Evolutionary conservation across 192 early-diverging fungal genomes (phyloP).

Genomic region (Coemansia pectinata): DNA sequence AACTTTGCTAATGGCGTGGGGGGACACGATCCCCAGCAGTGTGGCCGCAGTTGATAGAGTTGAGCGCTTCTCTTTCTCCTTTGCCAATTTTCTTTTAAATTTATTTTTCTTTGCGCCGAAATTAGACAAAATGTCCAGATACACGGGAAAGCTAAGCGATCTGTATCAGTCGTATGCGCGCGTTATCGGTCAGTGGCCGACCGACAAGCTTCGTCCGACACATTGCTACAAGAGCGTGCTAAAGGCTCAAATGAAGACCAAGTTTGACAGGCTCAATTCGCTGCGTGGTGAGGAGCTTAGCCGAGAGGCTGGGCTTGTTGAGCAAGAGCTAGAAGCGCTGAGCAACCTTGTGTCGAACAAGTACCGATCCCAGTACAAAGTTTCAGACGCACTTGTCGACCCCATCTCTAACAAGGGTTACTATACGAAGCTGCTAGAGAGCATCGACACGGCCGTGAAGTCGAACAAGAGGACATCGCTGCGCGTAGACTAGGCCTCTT

Average conservation of each 20-base stretch:
- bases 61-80: not conserved
- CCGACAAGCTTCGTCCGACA: constrained; percentile 67
- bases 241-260: constrained; percentile 35
- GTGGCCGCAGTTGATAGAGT: not conserved
- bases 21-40: no score
- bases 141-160: constrained; percentile 35
- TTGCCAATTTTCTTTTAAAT: not conserved
- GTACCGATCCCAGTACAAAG: constrained; percentile 26
- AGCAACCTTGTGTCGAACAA: constrained; percentile 27
- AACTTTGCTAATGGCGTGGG: no score
- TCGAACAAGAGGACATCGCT: constrained; percentile 24
- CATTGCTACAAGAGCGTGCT: constrained; percentile 68
- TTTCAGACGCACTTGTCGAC: constrained; percentile 22
- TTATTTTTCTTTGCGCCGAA: not conserved
- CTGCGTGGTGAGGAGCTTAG: constrained; percentile 30
- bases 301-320: constrained; percentile 11
- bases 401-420: constrained; percentile 40
- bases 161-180: constrained; percentile 65
- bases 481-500: constrained; percentile 31
- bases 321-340: constrained; percentile 29
- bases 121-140: constrained; percentile 22
- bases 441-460: constrained; percentile 36
- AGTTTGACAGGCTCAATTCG: constrained; percentile 30
- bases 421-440: constrained; percentile 37
- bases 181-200: constrained; percentile 63